Percentiles rank a stretch among this genome's conserved stretches.
Conservation (phyloP, 257 asterid genomes). For the Ehretia macrophylla region DNA sequence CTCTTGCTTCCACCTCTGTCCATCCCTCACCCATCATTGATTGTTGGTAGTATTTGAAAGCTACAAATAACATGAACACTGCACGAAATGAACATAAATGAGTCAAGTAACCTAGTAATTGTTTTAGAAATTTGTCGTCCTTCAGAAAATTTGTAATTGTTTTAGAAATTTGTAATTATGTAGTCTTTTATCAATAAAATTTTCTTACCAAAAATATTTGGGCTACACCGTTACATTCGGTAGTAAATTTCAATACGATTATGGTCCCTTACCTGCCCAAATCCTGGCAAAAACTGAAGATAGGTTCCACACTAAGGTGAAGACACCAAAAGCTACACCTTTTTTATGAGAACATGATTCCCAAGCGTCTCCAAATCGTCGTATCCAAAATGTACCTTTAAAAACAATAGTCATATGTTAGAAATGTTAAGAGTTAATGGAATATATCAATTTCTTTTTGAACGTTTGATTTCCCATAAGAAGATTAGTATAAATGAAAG, state of each 20-base stretch:
- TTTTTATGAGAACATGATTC: conserved; percentile 80
- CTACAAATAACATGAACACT: conserved; percentile 86
- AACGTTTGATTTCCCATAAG: too few relatives aligned
- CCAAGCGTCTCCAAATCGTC: conserved; percentile 71
- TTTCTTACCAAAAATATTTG: too few relatives aligned
- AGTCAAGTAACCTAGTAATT: not conserved
- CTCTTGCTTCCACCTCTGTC: conserved; percentile 23
- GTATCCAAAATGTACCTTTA: conserved; percentile 76
- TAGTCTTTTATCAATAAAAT: too few relatives aligned
- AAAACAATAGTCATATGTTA: not conserved
- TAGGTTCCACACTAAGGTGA: conserved; percentile 75
- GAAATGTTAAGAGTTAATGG: not conserved
- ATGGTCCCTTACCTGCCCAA: conserved; percentile 62
- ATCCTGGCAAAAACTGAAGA: conserved; percentile 62
- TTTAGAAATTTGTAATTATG: too few relatives aligned
- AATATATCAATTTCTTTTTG: not conserved
- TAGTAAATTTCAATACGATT: too few relatives aligned
- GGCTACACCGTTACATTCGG: too few relatives aligned
- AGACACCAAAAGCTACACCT: conserved; percentile 65
- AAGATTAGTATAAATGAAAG: too few relatives aligned
- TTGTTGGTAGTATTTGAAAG: conserved; percentile 74
- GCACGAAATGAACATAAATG: conserved; percentile 18
- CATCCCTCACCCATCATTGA: conserved; percentile 38
- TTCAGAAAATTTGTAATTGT: too few relatives aligned
- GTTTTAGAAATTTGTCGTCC: too few relatives aligned